phyloP scores from a whole-genome alignment of 768 basidiomycete genomes.

The Leccinum truebloodii region DNA sequence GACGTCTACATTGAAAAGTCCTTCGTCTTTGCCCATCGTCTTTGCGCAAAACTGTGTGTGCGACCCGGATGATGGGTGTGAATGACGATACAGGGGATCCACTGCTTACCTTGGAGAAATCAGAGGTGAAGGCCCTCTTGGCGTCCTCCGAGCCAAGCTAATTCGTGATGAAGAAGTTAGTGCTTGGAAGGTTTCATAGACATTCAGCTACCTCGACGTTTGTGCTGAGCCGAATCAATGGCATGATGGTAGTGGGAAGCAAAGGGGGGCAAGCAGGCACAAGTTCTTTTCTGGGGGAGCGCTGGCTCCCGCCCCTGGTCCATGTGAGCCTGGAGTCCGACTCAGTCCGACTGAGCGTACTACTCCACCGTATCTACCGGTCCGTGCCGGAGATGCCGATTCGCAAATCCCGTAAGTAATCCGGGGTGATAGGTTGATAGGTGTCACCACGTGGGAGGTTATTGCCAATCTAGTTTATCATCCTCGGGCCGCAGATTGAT shows the following conservation, averaged over 20 bases:
- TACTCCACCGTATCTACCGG: no score
- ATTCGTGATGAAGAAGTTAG: not conserved
- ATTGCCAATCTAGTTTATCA: no score
- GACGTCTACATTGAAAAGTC: constrained; percentile 54
- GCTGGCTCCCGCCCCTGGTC: no score
- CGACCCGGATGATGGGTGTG: not conserved
- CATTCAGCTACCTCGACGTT: constrained; percentile 35
- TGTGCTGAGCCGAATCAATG: constrained; percentile 39
- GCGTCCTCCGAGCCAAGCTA: constrained; percentile 27
- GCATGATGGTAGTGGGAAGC: constrained; percentile 30
- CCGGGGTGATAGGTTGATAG: no score
- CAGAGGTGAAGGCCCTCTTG: constrained; percentile 39
- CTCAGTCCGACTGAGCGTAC: no score
- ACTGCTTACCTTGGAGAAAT: constrained; percentile 56
- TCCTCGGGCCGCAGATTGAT: not conserved
- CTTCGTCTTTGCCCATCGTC: constrained; percentile 55
- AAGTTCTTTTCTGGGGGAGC: not conserved
- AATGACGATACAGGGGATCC: not conserved
- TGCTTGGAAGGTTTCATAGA: not conserved
- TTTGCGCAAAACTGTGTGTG: constrained; percentile 49
- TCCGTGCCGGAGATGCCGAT: no score
- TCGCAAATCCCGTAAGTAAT: no score
- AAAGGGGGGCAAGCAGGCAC: not conserved
- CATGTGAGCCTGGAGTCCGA: no score
- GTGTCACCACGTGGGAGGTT: no score